A percentile compares a stretch with the other conserved stretches of the same genome.
Evolutionary conservation across 108 stramenopile genomes (phyloP).

Genomic region (Cyclostephanos tholiformis): DNA sequence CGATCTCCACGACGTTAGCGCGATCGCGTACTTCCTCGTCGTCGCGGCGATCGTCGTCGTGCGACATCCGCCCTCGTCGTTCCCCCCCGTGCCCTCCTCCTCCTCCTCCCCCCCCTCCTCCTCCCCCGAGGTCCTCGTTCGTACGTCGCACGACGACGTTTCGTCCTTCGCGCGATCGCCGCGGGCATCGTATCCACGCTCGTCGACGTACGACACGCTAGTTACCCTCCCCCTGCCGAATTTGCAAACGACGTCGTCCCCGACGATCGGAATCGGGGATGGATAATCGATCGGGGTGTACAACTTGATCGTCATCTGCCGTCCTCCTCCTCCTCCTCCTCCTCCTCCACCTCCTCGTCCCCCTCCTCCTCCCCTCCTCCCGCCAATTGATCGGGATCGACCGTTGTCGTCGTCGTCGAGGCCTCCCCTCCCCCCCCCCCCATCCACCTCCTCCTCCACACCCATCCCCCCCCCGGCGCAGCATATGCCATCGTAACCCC

Average conservation of each 20-base stretch:
- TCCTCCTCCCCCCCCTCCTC: constrained; percentile 25
- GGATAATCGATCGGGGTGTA: constrained; percentile 62
- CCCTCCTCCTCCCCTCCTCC: too few relatives aligned
- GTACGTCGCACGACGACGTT: too few relatives aligned
- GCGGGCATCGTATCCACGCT: too few relatives aligned
- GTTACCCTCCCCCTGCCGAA: constrained; percentile 61
- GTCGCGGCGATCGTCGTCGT: not conserved
- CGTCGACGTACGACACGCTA: not conserved
- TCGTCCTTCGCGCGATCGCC: too few relatives aligned
- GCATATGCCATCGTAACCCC: constrained; percentile 24
- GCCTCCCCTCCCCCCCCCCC: too few relatives aligned
- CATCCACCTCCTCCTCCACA: too few relatives aligned
- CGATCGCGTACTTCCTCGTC: constrained; percentile 13
- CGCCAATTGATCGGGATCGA: too few relatives aligned
- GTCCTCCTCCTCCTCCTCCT: not conserved
- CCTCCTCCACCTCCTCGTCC: too few relatives aligned
- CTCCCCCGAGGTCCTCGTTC: not conserved
- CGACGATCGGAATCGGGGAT: constrained; percentile 57
- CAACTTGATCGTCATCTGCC: constrained; percentile 41
- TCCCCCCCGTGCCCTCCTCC: constrained; percentile 23
- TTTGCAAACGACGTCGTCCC: constrained; percentile 66
- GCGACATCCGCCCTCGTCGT: constrained; percentile 13
- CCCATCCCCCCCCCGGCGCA: too few relatives aligned
- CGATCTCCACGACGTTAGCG: constrained; percentile 5
- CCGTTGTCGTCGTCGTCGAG: too few relatives aligned